phyloP scores from a whole-genome alignment of 208 protist genomes.

The Trypanosoma cruzi region DNA sequence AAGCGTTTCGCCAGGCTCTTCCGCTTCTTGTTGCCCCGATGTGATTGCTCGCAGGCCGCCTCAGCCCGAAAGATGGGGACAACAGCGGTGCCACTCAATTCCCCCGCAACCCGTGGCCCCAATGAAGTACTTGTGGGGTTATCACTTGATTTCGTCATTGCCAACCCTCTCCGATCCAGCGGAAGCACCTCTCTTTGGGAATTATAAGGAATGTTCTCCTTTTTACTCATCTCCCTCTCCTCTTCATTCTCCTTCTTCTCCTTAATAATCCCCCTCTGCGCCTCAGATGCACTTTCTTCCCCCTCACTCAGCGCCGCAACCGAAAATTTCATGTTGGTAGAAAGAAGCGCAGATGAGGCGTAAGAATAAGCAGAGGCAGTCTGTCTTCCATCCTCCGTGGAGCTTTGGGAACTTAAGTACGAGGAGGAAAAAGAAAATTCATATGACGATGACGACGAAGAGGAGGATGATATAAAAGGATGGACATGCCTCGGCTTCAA shows the following conservation, averaged over 20 bases:
- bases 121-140: not conserved
- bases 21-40: not conserved
- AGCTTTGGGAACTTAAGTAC: not conserved
- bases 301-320: not conserved
- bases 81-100: not conserved
- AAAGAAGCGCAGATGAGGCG: not conserved
- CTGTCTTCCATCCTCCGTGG: not conserved
- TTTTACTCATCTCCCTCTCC: not conserved
- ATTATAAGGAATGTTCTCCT: not conserved
- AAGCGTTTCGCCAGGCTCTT: constrained; percentile 3
- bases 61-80: constrained; percentile 28
- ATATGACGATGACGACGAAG: not conserved
- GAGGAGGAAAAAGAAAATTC: not conserved
- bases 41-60: not conserved
- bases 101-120: not conserved
- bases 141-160: not conserved
- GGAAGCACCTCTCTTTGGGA: not conserved
- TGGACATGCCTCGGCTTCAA: not conserved
- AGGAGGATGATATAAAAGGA: constrained; percentile 5
- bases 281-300: not conserved
- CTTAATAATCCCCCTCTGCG: not conserved
- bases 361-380: not conserved
- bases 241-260: not conserved
- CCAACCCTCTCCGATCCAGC: not conserved
- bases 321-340: not conserved